phyloP scores from a whole-genome alignment of 805 yeast genomes.

The Candida xiaguanensis region DNA sequence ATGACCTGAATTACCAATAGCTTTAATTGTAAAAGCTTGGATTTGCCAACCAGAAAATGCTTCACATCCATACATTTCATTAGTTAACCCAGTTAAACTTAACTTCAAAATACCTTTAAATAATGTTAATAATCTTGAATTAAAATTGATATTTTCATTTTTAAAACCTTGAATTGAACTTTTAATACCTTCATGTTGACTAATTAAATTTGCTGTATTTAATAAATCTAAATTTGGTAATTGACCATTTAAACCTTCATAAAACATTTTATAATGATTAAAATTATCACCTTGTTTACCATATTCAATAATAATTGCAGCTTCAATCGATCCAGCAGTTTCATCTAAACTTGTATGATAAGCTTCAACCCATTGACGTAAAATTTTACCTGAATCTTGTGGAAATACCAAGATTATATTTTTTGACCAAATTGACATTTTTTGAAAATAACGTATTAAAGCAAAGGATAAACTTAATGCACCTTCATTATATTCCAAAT shows the following conservation, averaged over 20 bases:
- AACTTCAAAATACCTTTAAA: slow-evolving; percentile 63
- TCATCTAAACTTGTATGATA: slow-evolving; percentile 80
- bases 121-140: slow-evolving; percentile 55
- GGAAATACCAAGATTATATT: slow-evolving; percentile 86
- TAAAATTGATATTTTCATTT: slow-evolving; percentile 35
- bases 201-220: slow-evolving; percentile 72
- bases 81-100: slow-evolving; percentile 63
- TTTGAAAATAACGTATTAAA: slow-evolving; percentile 71
- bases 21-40: slow-evolving; percentile 80
- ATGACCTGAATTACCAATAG: slow-evolving; percentile 54
- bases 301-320: slow-evolving; percentile 82
- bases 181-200: slow-evolving; percentile 72
- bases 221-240: slow-evolving; percentile 89
- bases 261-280: slow-evolving; percentile 68
- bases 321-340: slow-evolving; percentile 92
- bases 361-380: slow-evolving; percentile 89
- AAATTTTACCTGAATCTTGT: slow-evolving; percentile 59
- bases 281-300: slow-evolving; percentile 64
- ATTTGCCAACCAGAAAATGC: slow-evolving; percentile 96
- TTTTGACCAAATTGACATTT: slow-evolving; percentile 94
- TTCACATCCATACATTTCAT: slow-evolving; percentile 68
- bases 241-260: slow-evolving; percentile 93
- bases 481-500: slow-evolving; percentile 65
- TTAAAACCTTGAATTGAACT: slow-evolving; percentile 60
- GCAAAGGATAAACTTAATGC: slow-evolving; percentile 74